A percentile compares a stretch with the other conserved stretches of the same genome.
Conservation (phyloP, 1,139 yeast species). For the Entelexis paramagnoliae region DNA sequence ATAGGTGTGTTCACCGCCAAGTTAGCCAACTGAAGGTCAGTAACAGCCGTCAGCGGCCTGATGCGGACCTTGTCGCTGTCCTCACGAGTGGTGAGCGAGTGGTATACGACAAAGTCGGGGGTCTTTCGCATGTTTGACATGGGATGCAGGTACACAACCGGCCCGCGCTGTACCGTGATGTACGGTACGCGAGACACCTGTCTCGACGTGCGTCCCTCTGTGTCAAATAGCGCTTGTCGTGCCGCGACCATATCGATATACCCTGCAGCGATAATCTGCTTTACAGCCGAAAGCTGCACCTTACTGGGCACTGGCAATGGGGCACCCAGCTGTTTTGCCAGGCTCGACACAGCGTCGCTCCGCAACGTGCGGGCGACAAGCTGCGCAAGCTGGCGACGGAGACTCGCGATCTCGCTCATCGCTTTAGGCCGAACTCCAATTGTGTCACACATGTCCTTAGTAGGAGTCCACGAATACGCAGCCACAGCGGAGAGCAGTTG, state of each 20-base stretch:
- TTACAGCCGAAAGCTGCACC: conserved; percentile 62
- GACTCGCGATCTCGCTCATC: conserved; percentile 76
- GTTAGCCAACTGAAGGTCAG: conserved; percentile 65
- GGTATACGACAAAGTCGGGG: conserved; percentile 65
- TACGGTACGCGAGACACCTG: conserved; percentile 53
- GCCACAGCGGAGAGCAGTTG: conserved; percentile 73
- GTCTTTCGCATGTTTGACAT: conserved; percentile 47
- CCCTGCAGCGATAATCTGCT: conserved; percentile 89
- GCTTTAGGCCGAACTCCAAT: conserved; percentile 49
- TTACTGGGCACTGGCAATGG: conserved; percentile 60
- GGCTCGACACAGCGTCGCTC: conserved; percentile 42
- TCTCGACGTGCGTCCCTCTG: conserved; percentile 9
- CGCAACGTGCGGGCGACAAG: conserved; percentile 58
- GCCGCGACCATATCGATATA: conserved; percentile 84
- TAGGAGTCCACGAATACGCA: conserved; percentile 62
- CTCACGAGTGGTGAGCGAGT: conserved; percentile 31
- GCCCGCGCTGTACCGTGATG: conserved; percentile 49
- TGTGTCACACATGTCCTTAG: conserved; percentile 40
- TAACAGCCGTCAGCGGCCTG: conserved; percentile 65
- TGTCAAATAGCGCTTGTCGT: conserved; percentile 42
- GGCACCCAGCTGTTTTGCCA: conserved; percentile 38
- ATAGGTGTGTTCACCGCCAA: conserved; percentile 64
- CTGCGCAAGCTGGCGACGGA: conserved; percentile 66
- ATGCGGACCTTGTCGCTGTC: conserved; percentile 46
- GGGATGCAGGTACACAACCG: conserved; percentile 65